Evolutionary conservation across 176 grass and related monocot genomes (phyloP).

Genomic region (Carex cristatella): DNA sequence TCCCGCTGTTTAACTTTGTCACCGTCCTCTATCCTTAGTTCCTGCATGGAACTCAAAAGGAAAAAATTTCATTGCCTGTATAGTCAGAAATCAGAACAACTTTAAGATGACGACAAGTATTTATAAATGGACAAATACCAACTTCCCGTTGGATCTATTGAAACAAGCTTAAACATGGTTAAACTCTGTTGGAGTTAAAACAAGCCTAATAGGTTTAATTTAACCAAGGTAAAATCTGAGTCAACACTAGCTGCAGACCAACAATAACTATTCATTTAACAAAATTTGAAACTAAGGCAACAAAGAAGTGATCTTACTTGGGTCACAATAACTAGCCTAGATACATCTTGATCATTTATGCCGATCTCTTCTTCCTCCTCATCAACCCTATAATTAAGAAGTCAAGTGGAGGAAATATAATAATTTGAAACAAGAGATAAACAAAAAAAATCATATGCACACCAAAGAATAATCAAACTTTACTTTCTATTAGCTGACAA

Average conservation of each 20-base stretch:
- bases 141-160: background rate
- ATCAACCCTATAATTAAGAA: constrained; percentile 63
- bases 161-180: background rate
- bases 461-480: constrained; percentile 9
- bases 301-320: constrained; percentile 49
- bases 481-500: constrained; percentile 11
- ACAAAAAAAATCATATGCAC: background rate
- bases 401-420: constrained; percentile 25
- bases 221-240: background rate
- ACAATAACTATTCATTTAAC: background rate
- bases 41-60: constrained; percentile 40
- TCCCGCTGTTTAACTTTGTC: constrained; percentile 32
- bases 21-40: constrained; percentile 50
- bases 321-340: constrained; percentile 87
- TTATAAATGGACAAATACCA: background rate
- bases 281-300: constrained; percentile 14
- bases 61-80: constrained; percentile 12
- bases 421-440: background rate
- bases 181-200: background rate
- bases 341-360: constrained; percentile 92
- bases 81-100: constrained; percentile 4
- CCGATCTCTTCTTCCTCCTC: constrained; percentile 84
- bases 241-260: background rate
- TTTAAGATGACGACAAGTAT: background rate
- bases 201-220: background rate